phyloP scores from a whole-genome alignment of 1,284 basidiomycete genomes.

The Ustilago nuda region DNA sequence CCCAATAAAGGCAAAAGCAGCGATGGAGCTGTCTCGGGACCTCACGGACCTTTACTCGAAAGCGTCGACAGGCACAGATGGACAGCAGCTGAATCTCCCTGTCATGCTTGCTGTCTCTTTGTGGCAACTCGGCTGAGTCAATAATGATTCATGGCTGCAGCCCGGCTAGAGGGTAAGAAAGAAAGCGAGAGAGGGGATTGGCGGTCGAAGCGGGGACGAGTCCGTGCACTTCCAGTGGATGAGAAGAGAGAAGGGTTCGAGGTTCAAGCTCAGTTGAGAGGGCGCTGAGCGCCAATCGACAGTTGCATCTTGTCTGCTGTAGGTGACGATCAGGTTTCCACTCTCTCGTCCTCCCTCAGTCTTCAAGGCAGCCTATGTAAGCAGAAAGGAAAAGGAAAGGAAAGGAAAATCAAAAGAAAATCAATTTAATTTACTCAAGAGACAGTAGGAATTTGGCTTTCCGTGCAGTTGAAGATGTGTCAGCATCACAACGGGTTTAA shows the following conservation, averaged over 20 bases:
- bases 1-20: not conserved
- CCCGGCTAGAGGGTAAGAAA: not conserved
- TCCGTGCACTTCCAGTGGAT: constrained; percentile 18
- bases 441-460: no score
- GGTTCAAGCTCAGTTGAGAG: constrained; percentile 8
- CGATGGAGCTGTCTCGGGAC: not conserved
- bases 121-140: not conserved
- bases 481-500: no score
- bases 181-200: not conserved
- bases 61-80: constrained; percentile 3
- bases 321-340: constrained; percentile 22
- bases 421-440: not conserved
- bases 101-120: not conserved
- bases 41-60: constrained; percentile 2
- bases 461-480: no score
- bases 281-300: constrained; percentile 17
- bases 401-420: no score
- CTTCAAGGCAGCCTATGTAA: not conserved
- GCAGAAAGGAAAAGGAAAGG: no score
- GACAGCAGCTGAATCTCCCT: not conserved
- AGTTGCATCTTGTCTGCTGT: constrained; percentile 22
- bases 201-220: constrained; percentile 13
- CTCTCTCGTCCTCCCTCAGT: not conserved
- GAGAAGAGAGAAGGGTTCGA: no score
- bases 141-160: constrained; percentile 1